Conservation (phyloP, 2,329 filamentous ascomycete species). For the Thyridium curvatum region DNA sequence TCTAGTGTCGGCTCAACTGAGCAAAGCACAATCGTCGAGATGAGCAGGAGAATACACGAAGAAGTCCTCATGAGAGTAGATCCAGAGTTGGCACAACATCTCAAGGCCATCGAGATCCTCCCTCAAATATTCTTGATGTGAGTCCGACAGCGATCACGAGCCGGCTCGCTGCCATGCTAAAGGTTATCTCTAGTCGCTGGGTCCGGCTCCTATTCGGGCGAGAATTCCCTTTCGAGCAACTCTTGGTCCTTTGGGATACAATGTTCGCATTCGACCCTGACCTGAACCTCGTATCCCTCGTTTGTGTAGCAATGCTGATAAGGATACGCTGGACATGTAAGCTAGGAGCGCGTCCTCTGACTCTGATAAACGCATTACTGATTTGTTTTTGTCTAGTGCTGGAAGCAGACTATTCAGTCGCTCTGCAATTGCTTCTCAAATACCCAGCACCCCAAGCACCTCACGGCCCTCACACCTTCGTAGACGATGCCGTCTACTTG, state of each 20-base stretch:
- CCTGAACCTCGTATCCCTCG: constrained; percentile 75
- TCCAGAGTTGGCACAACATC: constrained; percentile 49
- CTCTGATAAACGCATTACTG: background rate
- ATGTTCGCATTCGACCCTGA: constrained; percentile 81
- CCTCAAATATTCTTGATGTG: constrained; percentile 96
- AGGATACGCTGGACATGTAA: constrained; percentile 84
- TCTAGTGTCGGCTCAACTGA: constrained; percentile 22
- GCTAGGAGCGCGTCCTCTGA: constrained; percentile 19
- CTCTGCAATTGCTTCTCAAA: constrained; percentile 73
- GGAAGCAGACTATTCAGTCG: constrained; percentile 80
- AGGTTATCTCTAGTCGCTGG: constrained; percentile 61
- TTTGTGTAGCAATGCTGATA: constrained; percentile 92
- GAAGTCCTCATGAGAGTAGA: constrained; percentile 60
- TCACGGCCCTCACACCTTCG: constrained; percentile 69
- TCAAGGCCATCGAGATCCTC: constrained; percentile 80
- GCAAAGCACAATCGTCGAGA: constrained; percentile 67
- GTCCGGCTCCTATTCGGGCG: constrained; percentile 86
- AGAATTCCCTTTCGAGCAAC: constrained; percentile 84
- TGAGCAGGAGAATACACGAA: constrained; percentile 84
- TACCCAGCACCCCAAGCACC: constrained; percentile 64
- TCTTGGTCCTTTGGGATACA: constrained; percentile 82
- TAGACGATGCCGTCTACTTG: constrained; percentile 77
- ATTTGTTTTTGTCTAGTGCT: constrained; percentile 52
- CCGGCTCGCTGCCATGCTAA: too few relatives aligned
- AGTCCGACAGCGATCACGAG: too few relatives aligned